Conservation (phyloP, 2,329 filamentous ascomycete species). For the Esteya vermicola region DNA sequence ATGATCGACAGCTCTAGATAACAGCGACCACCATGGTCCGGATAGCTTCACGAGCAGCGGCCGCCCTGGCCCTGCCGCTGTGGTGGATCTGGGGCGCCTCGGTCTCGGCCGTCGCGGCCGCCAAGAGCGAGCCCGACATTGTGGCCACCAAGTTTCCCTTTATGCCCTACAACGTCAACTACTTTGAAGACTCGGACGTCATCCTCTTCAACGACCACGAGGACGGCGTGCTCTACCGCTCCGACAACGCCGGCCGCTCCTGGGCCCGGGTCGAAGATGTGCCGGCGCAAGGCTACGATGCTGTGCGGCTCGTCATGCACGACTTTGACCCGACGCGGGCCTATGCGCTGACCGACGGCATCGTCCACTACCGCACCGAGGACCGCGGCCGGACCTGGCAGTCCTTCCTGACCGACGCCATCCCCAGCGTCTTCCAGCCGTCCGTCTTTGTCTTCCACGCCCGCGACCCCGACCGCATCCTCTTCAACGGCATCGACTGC, state of each 20-base stretch:
- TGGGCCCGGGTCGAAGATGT: slow-evolving; percentile 58
- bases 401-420: slow-evolving; percentile 49
- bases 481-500: slow-evolving; percentile 68
- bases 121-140: slow-evolving; percentile 51
- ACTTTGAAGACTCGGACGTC: slow-evolving; percentile 81
- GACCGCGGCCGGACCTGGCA: slow-evolving; percentile 75
- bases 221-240: slow-evolving; percentile 57
- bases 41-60: slow-evolving; percentile 28
- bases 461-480: slow-evolving; percentile 65
- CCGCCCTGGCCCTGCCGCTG: slow-evolving; percentile 35
- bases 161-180: slow-evolving; percentile 57
- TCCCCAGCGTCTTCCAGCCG: slow-evolving; percentile 38
- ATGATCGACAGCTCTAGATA: slow-evolving; percentile 1
- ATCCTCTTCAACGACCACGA: slow-evolving; percentile 59
- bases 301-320: slow-evolving; percentile 56
- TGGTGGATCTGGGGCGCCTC: slow-evolving; percentile 5
- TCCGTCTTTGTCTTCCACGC: slow-evolving; percentile 64
- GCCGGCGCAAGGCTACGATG: slow-evolving; percentile 46
- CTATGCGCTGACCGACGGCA: slow-evolving; percentile 58
- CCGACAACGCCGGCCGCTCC: slow-evolving; percentile 61
- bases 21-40: slow-evolving; percentile 38
- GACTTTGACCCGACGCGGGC: slow-evolving; percentile 66
- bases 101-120: slow-evolving; percentile 15
- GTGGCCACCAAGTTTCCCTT: slow-evolving; percentile 50
- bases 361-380: slow-evolving; percentile 67